Evolutionary conservation across 805 yeast genomes (phyloP).

Genomic region (Yarrowia yakushimensis): DNA sequence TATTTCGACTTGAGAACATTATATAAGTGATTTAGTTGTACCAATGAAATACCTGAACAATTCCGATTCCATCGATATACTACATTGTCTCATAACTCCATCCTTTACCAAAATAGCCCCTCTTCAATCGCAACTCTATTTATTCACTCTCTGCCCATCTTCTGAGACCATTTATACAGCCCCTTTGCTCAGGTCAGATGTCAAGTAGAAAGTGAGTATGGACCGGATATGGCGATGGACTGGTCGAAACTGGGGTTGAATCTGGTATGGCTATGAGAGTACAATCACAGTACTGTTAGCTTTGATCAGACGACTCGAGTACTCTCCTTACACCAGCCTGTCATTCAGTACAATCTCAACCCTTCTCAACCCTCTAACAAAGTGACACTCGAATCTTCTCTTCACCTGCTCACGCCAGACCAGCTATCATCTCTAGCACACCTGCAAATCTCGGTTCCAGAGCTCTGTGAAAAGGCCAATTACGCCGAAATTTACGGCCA

Average conservation of each 20-base stretch:
- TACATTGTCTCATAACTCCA: not conserved
- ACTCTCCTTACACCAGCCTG: too few relatives aligned
- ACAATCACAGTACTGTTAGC: too few relatives aligned
- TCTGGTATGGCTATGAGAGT: too few relatives aligned
- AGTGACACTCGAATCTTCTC: constrained; percentile 9
- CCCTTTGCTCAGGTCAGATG: not conserved
- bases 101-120: not conserved
- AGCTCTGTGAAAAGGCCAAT: not conserved
- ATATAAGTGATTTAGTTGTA: not conserved
- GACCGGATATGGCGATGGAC: too few relatives aligned
- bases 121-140: not conserved
- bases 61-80: not conserved
- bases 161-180: constrained; percentile 2
- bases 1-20: not conserved
- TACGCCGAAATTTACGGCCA: not conserved
- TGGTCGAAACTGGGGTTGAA: too few relatives aligned
- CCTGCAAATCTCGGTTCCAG: not conserved
- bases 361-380: not conserved
- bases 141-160: not conserved
- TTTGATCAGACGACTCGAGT: too few relatives aligned
- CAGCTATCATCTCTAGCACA: not conserved
- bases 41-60: not conserved
- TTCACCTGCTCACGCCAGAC: not conserved
- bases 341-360: too few relatives aligned
- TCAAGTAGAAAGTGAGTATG: not conserved